Evolutionary conservation across 495 filamentous ascomycete genomes (phyloP), one percentile per base, ranked within the genome.

Genomic region (Hypoxylon trugodes): DNA sequence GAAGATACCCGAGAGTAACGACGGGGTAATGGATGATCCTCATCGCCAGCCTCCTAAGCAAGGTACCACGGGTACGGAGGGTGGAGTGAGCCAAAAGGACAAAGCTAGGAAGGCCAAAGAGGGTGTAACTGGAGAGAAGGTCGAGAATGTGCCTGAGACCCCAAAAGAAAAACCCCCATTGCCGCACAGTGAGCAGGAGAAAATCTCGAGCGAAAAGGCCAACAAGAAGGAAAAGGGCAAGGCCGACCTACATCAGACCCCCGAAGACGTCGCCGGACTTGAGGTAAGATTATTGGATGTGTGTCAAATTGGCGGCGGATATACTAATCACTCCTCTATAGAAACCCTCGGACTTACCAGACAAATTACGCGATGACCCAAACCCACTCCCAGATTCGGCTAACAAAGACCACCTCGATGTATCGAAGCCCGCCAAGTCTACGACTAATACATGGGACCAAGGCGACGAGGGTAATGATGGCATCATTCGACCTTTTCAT

Each of bases 21-120:
- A 94, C 72, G 91, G 92, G 10, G 93, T 96, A 15, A 97, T 96
- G 93, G 88, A 95, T 68, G 92, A 96, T 73, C 89, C 87, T 37
- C 76, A 90, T 68, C 81, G 91, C 45, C 68, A 76, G 12, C 82
- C 85, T 25, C 90, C 92, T 6, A 94, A 91, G 69, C 82, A 90
- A 68, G 93, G 93, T 19, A 94, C 92, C 36, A 89, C 90, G 8
- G 93, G 93, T 7, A 95, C 90, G 0, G 90, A 91, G 65, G 92
- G 92, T 21, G 92, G 93, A 16, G 89, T 96, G 15, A 90, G 88
- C 53, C 89, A 90, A 69, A 96, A 96, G 76, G 84, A 86, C 43
- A 92, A 89, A 72, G 87, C 87, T 33, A 81, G 82, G 18, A 87
- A 87, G 51, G 79, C 79, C 40, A 76, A 84, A 51, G 83, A 88